Conservation (phyloP, 2,329 filamentous ascomycete species). For the Sporothrix pseudoabietina region DNA sequence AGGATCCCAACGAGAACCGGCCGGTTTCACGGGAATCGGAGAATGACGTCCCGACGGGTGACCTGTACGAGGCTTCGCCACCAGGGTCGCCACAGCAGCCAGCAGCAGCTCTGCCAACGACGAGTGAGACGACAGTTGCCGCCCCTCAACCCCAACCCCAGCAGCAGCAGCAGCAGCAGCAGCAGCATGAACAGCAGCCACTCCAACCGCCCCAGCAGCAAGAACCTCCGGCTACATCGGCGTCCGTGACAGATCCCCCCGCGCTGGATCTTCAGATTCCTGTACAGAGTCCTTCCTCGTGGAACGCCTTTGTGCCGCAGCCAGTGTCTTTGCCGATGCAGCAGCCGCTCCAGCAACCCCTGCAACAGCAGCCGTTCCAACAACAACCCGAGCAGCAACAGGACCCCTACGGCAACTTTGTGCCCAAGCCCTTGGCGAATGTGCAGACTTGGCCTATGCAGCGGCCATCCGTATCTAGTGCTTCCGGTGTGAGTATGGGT, state of each 20-base stretch:
- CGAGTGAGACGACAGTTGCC: background rate
- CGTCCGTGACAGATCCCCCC: constrained; percentile 31
- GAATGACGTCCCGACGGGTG: background rate
- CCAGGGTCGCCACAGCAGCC: constrained; percentile 25
- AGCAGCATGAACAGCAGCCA: background rate
- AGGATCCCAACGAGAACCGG: background rate
- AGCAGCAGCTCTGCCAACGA: background rate
- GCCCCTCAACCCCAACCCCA: background rate
- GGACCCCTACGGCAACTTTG: constrained; percentile 2
- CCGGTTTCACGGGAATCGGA: constrained; percentile 11
- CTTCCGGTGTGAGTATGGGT: background rate
- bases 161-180: constrained; percentile 27
- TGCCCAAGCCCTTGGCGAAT: constrained; percentile 30
- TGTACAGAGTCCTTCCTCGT: constrained; percentile 26
- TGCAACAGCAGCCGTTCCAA: background rate
- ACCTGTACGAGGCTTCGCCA: constrained; percentile 32
- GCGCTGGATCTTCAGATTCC: constrained; percentile 41
- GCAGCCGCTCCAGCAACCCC: background rate
- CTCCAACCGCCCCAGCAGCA: background rate
- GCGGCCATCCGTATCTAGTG: constrained; percentile 26
- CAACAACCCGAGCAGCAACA: background rate
- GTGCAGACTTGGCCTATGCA: constrained; percentile 33
- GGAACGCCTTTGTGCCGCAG: background rate
- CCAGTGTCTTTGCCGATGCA: background rate
- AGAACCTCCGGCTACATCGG: background rate